These are phyloP conservation scores for Trichosporon asahii DNA, from an alignment of 1,284 basidiomycete species.

Conservation along the genomic window DNA sequence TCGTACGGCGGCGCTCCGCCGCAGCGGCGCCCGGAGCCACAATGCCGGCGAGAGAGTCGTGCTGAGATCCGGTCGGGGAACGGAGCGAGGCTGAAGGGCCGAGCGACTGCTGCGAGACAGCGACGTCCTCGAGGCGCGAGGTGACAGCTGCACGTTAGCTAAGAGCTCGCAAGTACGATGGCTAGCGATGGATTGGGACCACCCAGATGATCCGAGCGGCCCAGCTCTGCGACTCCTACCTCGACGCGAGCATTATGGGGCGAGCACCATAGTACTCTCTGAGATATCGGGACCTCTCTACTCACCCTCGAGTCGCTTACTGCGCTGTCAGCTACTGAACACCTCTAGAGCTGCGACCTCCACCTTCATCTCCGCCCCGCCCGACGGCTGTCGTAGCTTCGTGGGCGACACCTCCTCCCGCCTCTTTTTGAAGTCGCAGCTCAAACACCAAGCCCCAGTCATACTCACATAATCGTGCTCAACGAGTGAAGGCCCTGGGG, in stretches of 20 bases:
- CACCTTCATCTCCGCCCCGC: not conserved
- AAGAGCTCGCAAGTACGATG: not conserved
- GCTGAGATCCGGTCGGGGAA: constrained; percentile 45
- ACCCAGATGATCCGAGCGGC: not conserved
- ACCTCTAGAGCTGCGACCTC: not conserved
- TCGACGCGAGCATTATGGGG: no score
- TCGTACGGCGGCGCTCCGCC: constrained; percentile 48
- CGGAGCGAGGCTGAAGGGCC: constrained; percentile 24
- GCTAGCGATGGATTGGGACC: not conserved
- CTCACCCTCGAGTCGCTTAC: constrained; percentile 59
- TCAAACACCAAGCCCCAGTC: no score
- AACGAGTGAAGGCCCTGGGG: constrained; percentile 44
- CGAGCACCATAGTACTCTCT: no score
- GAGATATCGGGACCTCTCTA: constrained; percentile 16
- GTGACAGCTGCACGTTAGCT: constrained; percentile 68
- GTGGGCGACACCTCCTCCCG: no score
- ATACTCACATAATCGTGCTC: constrained; percentile 47
- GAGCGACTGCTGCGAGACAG: constrained; percentile 52
- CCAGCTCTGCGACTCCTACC: not conserved
- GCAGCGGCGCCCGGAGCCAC: constrained; percentile 36
- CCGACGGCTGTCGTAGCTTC: not conserved
- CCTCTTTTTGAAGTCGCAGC: no score
- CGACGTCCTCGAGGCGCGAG: constrained; percentile 89
- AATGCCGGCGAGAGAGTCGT: constrained; percentile 42
- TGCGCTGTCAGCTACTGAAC: constrained; percentile 20